These are phyloP conservation scores for Massariosphaeria phaeospora DNA, from an alignment of 495 filamentous ascomycete genomes.

Conservation along the genomic window DNA sequence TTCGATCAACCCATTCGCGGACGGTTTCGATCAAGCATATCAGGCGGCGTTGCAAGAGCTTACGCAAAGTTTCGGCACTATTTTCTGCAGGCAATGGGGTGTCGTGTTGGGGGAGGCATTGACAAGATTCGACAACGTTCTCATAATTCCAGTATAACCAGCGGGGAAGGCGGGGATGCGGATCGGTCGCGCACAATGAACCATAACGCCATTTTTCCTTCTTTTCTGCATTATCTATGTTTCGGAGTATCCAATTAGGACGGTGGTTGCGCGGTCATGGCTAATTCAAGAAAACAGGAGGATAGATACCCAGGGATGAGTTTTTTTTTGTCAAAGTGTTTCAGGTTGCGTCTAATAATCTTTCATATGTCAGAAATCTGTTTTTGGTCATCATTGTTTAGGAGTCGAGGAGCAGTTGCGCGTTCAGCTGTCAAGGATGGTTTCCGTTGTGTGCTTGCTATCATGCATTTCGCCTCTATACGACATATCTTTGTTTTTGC, in stretches of 20 bases:
- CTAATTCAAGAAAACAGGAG: conserved; percentile 4
- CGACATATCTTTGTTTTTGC: neutral
- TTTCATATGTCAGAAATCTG: too few species aligned
- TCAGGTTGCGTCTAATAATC: conserved; percentile 5
- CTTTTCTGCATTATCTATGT: neutral
- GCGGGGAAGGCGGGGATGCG: neutral
- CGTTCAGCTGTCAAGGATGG: neutral
- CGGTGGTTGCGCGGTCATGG: neutral
- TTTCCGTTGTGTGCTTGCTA: neutral
- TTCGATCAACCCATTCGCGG: conserved; percentile 1
- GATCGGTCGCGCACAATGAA: neutral
- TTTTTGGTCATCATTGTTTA: neutral
- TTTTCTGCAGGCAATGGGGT: conserved; percentile 1
- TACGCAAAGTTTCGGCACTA: conserved; percentile 1
- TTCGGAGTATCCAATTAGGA: conserved; percentile 21
- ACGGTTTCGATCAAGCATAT: conserved; percentile 29
- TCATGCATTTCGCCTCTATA: conserved; percentile 27
- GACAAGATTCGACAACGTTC: conserved; percentile 5
- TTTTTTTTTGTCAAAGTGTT: conserved; percentile 15
- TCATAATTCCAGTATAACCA: neutral
- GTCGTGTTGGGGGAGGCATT: conserved; percentile 8
- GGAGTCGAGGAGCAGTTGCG: neutral
- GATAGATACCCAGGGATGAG: conserved; percentile 22
- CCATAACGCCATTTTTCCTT: neutral
- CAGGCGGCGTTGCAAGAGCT: conserved; percentile 30